These are phyloP conservation scores for Acanthamoeba sp. DNA, from an alignment of 208 protist species.

Conservation along the genomic window DNA sequence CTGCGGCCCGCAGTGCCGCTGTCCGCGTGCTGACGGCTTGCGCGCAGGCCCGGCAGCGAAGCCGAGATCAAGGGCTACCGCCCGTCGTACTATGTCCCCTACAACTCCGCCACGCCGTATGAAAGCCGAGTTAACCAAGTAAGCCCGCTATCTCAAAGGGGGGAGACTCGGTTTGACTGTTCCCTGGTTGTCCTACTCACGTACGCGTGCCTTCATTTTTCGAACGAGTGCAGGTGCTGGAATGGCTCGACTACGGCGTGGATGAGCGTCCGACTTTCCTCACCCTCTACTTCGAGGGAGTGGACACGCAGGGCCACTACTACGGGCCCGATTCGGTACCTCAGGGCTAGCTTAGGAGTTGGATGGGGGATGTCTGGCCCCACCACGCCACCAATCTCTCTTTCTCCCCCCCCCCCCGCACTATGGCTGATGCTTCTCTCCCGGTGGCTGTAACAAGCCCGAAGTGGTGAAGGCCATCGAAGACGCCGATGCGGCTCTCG, in stretches of 20 bases:
- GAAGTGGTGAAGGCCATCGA: conserved; percentile 30
- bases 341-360: neutral
- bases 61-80: conserved; percentile 57
- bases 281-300: conserved; percentile 67
- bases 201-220: neutral
- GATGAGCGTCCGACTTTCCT: conserved; percentile 54
- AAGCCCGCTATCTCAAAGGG: neutral
- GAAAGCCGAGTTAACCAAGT: conserved; percentile 36
- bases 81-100: conserved; percentile 54
- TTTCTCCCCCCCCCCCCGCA: no score
- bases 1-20: no score
- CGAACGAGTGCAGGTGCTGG: conserved; percentile 4
- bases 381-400: no score
- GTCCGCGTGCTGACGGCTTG: neutral
- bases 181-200: no score
- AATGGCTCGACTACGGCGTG: conserved; percentile 50
- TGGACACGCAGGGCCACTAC: conserved; percentile 57
- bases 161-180: no score
- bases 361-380: neutral
- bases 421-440: no score
- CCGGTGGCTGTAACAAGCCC: neutral
- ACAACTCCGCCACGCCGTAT: neutral
- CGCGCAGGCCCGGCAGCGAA: conserved; percentile 55
- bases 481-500: conserved; percentile 26
- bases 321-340: conserved; percentile 41